phyloP scores from a whole-genome alignment of 2,329 filamentous ascomycete genomes.

The Lasiodiplodia theobromae region DNA sequence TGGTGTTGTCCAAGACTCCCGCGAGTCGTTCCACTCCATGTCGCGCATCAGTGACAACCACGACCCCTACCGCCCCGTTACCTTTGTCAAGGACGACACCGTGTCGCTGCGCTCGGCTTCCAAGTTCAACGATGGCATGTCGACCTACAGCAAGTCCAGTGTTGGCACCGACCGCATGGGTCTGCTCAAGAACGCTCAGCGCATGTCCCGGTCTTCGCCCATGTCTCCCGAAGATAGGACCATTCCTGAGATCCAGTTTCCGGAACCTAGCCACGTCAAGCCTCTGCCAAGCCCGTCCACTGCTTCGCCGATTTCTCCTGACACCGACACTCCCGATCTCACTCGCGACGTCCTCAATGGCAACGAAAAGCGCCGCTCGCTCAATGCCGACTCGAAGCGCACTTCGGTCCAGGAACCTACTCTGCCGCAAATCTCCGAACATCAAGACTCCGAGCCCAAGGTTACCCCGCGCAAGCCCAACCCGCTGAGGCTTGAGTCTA shows the following conservation, averaged over 20 bases:
- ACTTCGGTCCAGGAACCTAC: conserved; percentile 43
- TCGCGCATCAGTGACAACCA: conserved; percentile 72
- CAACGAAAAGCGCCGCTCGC: conserved; percentile 38
- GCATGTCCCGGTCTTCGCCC: conserved; percentile 59
- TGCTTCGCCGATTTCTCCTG: conserved; percentile 7
- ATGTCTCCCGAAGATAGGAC: conserved; percentile 42
- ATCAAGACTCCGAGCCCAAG: background rate
- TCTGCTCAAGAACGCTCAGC: conserved; percentile 63
- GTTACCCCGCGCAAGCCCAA: conserved; percentile 27
- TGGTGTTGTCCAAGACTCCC: conserved; percentile 76
- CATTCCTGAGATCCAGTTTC: conserved; percentile 45
- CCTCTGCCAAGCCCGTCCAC: conserved; percentile 20
- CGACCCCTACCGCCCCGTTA: conserved; percentile 80
- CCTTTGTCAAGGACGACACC: conserved; percentile 60
- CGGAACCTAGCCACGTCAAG: conserved; percentile 37
- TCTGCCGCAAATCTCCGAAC: conserved; percentile 36
- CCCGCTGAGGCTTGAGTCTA: conserved; percentile 42
- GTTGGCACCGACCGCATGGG: conserved; percentile 55
- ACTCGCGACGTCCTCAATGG: conserved; percentile 29
- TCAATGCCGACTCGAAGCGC: conserved; percentile 49
- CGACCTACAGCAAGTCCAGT: conserved; percentile 61
- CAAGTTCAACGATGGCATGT: conserved; percentile 49
- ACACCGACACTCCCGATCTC: conserved; percentile 5
- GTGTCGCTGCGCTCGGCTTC: conserved; percentile 42
- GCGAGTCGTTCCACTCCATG: conserved; percentile 86